Evolutionary conservation across 768 basidiomycete genomes (phyloP), one percentile per base, ranked within the genome.

Genomic region (Tremella yokohamensis): DNA sequence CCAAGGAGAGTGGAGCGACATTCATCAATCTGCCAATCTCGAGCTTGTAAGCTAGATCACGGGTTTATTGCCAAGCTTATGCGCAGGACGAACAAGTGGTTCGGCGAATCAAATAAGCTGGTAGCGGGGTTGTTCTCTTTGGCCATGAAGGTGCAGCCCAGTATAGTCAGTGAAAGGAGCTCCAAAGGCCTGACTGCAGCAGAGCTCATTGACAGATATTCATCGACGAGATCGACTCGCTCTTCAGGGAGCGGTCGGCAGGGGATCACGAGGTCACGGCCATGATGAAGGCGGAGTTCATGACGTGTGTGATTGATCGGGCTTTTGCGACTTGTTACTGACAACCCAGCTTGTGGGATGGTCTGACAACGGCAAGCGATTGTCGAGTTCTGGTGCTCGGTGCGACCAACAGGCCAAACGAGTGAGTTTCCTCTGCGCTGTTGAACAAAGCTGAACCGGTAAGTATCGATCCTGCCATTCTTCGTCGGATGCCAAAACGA

Each of bases 171-270:
- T 63, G 12, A 51, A 24, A 8, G 8, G 19, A 18, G 24, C 15
- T 24, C 34, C 11, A 29, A 26, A 18, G 15, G 19, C 26, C 15
- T 16, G 24, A 47, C 15, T 2, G 40, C 12, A 56, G 9, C 38
- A 42, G 22, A 2, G 19, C 37, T 48, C n/a, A n/a, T 19, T 3
- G 22, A n/a, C 56, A 77, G 76, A 93, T 99, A 64, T 99, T 99
- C 77, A 96, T 98, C 70, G 94, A 99, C 74, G 96, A 98, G 78
- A 97, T 99, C 64, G 94, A 99, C 70, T 90, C 89, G 0, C 90
- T 99, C 76, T 78, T 99, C 74, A 81, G 93, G 54, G 89, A 94
- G 74, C 81, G 96, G 60, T 85, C 85, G 24, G 83, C 84, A 56
- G 86, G 87, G 9, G 94, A 98, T 70, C 96, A 99, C 73, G 96